Evolutionary conservation across 139 green algal species (phyloP).

Genomic region (Chlorella sp.): DNA sequence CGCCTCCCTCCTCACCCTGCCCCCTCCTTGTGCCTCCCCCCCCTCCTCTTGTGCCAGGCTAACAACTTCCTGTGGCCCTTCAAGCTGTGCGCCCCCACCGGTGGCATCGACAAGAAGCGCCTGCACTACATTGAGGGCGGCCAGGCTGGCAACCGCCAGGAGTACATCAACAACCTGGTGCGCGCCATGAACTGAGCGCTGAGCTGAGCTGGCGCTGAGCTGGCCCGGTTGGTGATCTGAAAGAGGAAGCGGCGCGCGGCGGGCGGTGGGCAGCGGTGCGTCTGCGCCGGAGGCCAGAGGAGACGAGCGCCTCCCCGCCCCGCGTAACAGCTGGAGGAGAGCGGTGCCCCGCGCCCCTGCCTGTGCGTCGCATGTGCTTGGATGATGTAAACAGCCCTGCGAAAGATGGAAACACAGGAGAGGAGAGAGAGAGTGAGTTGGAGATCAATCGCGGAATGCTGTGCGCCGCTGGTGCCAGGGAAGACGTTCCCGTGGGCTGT

Average conservation of each 20-base stretch:
- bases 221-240: neutral
- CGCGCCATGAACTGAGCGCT: slow-evolving; percentile 50
- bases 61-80: slow-evolving; percentile 99
- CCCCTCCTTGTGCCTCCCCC: neutral
- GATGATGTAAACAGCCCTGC: slow-evolving; percentile 1
- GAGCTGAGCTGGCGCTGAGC: neutral
- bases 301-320: neutral
- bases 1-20: neutral
- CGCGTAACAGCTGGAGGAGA: neutral
- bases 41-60: slow-evolving; percentile 38
- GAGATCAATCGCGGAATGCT: too few relatives aligned
- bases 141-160: slow-evolving; percentile 91
- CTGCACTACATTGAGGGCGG: slow-evolving; percentile 98
- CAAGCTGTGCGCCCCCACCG: slow-evolving; percentile 85
- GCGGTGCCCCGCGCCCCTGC: neutral
- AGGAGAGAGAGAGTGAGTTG: neutral
- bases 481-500: too few relatives aligned
- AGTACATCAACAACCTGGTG: slow-evolving; percentile 98
- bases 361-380: neutral
- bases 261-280: neutral
- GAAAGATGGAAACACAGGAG: neutral
- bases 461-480: too few relatives aligned
- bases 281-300: neutral
- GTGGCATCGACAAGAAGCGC: slow-evolving; percentile 95
- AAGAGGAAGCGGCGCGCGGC: neutral